Base-by-base conservation (phyloP, 2,329 filamentous ascomycete genomes). In the Calonectria henricotiae region DNA sequence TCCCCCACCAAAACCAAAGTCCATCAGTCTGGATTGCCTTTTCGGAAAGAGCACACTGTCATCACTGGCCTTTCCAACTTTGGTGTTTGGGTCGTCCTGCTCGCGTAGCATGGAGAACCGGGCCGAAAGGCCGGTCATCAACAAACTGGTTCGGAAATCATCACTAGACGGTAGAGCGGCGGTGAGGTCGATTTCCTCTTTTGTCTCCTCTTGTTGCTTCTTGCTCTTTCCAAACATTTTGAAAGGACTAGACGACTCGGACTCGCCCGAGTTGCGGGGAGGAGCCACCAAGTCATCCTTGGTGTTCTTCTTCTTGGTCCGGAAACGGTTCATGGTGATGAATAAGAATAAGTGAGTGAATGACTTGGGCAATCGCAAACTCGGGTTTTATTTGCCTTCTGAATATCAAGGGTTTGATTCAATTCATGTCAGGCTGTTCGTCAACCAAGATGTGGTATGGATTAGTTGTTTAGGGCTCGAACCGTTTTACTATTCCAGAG, bases 91-190 rank as follows among this genome's bases (percentile, higher is more conserved):
- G 78, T 98, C 95, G 80, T 98, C 95, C 81, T 98, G 96, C 82
- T 98, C 96, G 77, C 94, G 88, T 37, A 98, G 86, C 96, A 98
- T 98, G 76, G 96, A 98, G 82, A 99, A 99, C 7, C 96, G 91
- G 13, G 95, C 94, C 0, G 96, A 98, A 5, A 99, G 88, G 47
- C 95, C 96, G 0, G 94, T 95, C 96, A 99, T 97, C 72, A 99
- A 87, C 69, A 99, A 85, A 86, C 96, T 98, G 4, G 96, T 99
- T 68, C 96, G 91, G 82, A 99, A 98, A 79, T 98, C 92, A 82
- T 98, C 94, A 55, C 86, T 91, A 0, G 95, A 88, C 1, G 96
- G 96, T 2, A 99, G 86, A 0, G 91, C 95, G 13, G 86, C 86
- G 3, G 90, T 82, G 13, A 98, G 85, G 77, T 98, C 92, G 55